Percentiles rank a stretch among this genome's conserved stretches.
Conservation (phyloP, 2,329 filamentous ascomycete genomes). For the Aspergillus fumigatiaffinis region DNA sequence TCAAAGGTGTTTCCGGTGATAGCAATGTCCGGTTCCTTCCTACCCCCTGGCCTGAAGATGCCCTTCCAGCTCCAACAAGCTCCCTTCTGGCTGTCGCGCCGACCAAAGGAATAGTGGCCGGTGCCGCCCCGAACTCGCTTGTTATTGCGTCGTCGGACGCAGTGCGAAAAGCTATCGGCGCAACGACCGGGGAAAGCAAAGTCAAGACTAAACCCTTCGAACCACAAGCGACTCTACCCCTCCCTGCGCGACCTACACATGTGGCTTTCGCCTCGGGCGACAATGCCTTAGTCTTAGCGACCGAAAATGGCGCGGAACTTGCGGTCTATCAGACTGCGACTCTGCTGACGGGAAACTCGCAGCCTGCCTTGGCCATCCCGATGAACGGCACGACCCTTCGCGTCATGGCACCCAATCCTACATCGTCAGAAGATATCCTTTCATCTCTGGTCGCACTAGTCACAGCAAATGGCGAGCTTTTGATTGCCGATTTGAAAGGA, state of each 20-base stretch:
- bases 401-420: slow-evolving; percentile 75
- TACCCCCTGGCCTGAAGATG: slow-evolving; percentile 66
- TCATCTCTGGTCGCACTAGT: slow-evolving; percentile 75
- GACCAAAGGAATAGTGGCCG: slow-evolving; percentile 75
- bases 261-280: slow-evolving; percentile 90
- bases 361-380: slow-evolving; percentile 68
- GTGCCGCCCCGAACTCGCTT: slow-evolving; percentile 77
- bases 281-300: slow-evolving; percentile 74
- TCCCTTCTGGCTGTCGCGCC: slow-evolving; percentile 83
- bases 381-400: slow-evolving; percentile 74
- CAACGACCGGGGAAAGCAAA: slow-evolving; percentile 52
- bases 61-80: slow-evolving; percentile 69
- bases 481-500: slow-evolving; percentile 76
- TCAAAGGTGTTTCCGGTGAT: slow-evolving; percentile 74
- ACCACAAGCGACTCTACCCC: slow-evolving; percentile 67
- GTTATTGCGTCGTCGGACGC: slow-evolving; percentile 72
- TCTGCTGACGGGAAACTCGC: slow-evolving; percentile 62
- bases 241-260: slow-evolving; percentile 77
- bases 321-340: slow-evolving; percentile 74
- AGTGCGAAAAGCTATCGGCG: slow-evolving; percentile 69
- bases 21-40: slow-evolving; percentile 77
- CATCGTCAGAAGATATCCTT: slow-evolving; percentile 47
- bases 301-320: slow-evolving; percentile 75
- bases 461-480: slow-evolving; percentile 72
- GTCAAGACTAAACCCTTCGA: slow-evolving; percentile 66